Base-by-base conservation (phyloP, 805 yeast species). In the Diddensiella santjacobensis region DNA sequence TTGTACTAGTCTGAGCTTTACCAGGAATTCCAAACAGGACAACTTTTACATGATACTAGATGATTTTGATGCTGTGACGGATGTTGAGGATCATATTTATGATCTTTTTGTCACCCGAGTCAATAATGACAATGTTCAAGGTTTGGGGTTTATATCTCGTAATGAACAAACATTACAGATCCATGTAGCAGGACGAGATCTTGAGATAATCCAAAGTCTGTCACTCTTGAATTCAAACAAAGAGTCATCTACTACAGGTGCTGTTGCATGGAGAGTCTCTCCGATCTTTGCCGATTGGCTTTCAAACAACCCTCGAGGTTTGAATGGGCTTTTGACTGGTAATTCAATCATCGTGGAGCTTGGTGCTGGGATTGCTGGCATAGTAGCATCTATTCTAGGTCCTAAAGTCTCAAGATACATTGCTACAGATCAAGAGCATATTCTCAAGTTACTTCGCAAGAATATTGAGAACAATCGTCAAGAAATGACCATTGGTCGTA, bases 321-420 rank as follows among this genome's bases (percentile, higher is more conserved):
- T 49, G 18, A 36, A 42, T 2, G 22, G 31, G 18, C 26, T 53
- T 3, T 19, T 53, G 3, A 41, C 48, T 1, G 17, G 29, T 3
- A 33, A 48, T 11, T 51, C 62, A 1, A 49, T 57, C 0, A 71
- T 80, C 0, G 63, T 82, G 5, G 89, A 83, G 52, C 58, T 83
- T 3, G 89, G 89, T 0, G 63, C 84, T 11, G 89, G 89, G 0
- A 73, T 74, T 0, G 70, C 79, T 2, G 86, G 83, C 0, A 57
- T 81, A 2, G 59, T 75, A 5, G 77, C 78, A 0, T 64, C 67
- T 62, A 47, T 69, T 36, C 6, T 71, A 53, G 66, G 78, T 49
- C n/a, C 69, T 52, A 0, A 49, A 13, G 56, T 69, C 51, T n/a
- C 49, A 10, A 61, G 59, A 10, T 81, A 70, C 53, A 62, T 81